Percentiles rank a stretch among this genome's conserved stretches.
These are phyloP conservation scores for Clonostachys chloroleuca DNA, from an alignment of 2,329 filamentous ascomycete species.

Conservation along the genomic window DNA sequence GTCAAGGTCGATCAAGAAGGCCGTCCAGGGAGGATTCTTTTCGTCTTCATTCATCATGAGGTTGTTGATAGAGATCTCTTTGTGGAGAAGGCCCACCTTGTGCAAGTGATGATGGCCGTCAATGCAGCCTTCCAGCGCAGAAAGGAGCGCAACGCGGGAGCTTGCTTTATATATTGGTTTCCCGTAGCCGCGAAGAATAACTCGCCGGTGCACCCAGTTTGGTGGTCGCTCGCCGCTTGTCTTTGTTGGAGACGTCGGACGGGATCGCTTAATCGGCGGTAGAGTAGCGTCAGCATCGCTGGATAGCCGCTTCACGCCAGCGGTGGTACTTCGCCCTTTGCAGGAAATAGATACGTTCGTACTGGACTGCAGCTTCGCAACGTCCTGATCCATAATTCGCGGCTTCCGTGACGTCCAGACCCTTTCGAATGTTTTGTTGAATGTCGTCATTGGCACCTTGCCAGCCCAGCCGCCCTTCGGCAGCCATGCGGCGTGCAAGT, in stretches of 20 bases:
- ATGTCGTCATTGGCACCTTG: conserved; percentile 24
- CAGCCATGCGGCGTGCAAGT: no score
- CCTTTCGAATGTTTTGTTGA: conserved; percentile 20
- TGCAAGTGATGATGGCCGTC: conserved; percentile 28
- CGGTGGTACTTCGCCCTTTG: conserved; percentile 12
- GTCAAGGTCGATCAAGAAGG: conserved; percentile 37
- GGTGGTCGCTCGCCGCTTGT: conserved; percentile 5
- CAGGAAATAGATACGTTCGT: conserved; percentile 4
- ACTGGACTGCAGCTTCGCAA: conserved; percentile 1
- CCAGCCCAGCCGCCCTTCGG: no score
- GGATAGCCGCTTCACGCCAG: conserved; percentile 15
- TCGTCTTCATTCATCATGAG: conserved; percentile 40
- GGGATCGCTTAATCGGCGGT: conserved; percentile 20
- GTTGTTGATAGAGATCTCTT: conserved; percentile 39
- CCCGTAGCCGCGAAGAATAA: conserved; percentile 32
- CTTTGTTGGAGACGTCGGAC: conserved; percentile 18
- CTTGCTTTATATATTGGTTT: conserved; percentile 24
- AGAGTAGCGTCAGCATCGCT: conserved; percentile 13
- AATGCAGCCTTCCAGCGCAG: conserved; percentile 28
- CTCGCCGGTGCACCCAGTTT: conserved; percentile 27
- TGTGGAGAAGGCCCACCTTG: conserved; percentile 24
- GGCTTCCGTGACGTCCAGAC: conserved; percentile 25
- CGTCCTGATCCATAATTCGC: conserved; percentile 18
- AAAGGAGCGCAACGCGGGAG: conserved; percentile 25
- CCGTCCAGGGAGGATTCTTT: conserved; percentile 25